Evolutionary conservation across 306 rosid species (phyloP), one percentile per base, ranked within the genome.

Genomic region (Dryas octopetala): DNA sequence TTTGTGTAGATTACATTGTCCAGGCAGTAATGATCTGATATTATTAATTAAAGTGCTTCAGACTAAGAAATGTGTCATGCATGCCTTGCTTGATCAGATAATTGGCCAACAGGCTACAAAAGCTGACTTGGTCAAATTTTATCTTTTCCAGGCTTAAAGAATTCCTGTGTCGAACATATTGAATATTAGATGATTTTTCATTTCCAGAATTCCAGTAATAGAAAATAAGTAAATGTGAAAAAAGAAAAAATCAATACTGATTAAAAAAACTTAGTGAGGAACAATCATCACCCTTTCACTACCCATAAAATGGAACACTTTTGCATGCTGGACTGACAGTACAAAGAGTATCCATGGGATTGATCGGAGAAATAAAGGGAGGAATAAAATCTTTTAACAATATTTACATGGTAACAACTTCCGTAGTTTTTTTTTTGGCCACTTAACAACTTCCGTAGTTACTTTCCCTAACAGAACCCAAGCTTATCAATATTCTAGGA

Each of bases 391-490:
- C 63, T 75, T 28, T 16, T 47, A 11, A 67, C 60, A 43, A 65
- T 47, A 72, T 72, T 32, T 79, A 57, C 82, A 62, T 3, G 2
- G 65, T 9, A 79, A 63, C 23, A 23, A 61, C 50, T 17, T 17
- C 49, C 32, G 41, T 45, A 23, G 66, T 14, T n/a, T 23, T 23
- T 23, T 23, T 23, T 23, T 23, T 23, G 23, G 23, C 23, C 23
- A 23, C 23, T 23, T 9, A 79, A 63, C 23, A 23, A 61, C 50
- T 17, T 17, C 49, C 32, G 41, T 45, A 23, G 66, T 14, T n/a
- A 55, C 74, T 65, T 40, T 54, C 43, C 45, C 46, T 12, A 32
- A 65, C 76, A 68, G 46, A 28, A 71, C 43, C 4, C 8, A 2
- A 19, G 45, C 5, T 14, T 26, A 23, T 71, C 54, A 23, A 44